Evolutionary conservation across 2,329 filamentous ascomycete species (phyloP).

Genomic region (Sphaerulina musiva): DNA sequence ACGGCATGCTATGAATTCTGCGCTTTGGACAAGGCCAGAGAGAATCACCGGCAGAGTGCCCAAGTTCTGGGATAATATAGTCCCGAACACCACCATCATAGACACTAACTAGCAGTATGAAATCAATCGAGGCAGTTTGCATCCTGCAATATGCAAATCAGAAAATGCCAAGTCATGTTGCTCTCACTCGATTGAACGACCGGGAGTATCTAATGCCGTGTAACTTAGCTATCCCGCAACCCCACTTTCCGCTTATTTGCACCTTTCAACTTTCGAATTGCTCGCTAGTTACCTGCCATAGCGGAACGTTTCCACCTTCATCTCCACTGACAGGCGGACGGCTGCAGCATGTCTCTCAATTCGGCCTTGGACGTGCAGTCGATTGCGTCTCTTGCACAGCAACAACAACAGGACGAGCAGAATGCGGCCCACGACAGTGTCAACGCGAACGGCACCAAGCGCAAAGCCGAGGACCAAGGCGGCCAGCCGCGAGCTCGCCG

Average conservation of each 20-base stretch:
- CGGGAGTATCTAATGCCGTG: not conserved
- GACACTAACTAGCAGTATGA: too few relatives aligned
- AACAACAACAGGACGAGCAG: conserved; percentile 18
- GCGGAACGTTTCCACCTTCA: conserved; percentile 1
- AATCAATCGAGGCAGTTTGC: too few relatives aligned
- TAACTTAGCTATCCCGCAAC: not conserved
- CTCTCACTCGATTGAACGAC: not conserved
- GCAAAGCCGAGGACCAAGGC: conserved; percentile 38
- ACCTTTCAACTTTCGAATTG: not conserved
- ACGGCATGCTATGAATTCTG: too few relatives aligned
- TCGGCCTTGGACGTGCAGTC: conserved; percentile 16
- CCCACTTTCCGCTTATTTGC: not conserved
- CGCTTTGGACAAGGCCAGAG: too few relatives aligned
- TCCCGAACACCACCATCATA: too few relatives aligned
- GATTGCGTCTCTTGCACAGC: conserved; percentile 19
- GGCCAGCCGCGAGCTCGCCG: conserved; percentile 51
- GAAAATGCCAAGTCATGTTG: not conserved
- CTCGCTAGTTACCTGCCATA: not conserved
- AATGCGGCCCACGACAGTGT: conserved; percentile 14
- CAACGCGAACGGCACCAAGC: conserved; percentile 34
- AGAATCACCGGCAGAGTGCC: too few relatives aligned
- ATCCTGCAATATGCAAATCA: too few relatives aligned
- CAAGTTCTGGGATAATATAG: too few relatives aligned
- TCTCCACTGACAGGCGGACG: not conserved
- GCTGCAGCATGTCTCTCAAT: conserved; percentile 6